Percentiles rank a stretch among this genome's conserved stretches.
Evolutionary conservation across 1,284 basidiomycete species (phyloP).

Genomic region (Microbotryum intermedium): DNA sequence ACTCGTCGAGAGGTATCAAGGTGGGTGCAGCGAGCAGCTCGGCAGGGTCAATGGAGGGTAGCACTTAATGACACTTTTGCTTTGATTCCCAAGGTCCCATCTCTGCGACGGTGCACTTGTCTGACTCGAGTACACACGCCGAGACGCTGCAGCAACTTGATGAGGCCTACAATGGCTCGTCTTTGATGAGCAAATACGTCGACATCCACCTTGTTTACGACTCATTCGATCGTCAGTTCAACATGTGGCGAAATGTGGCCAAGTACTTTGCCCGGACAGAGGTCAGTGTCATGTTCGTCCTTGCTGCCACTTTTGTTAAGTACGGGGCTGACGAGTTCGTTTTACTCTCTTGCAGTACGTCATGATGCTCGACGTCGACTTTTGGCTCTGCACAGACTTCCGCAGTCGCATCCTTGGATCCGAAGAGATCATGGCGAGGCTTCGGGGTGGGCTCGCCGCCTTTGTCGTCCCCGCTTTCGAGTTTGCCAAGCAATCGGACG

Average conservation of each 20-base stretch:
- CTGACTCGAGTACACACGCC: constrained; percentile 37
- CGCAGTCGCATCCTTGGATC: constrained; percentile 47
- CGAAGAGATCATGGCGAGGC: constrained; percentile 38
- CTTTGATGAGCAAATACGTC: constrained; percentile 57
- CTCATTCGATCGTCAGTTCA: constrained; percentile 68
- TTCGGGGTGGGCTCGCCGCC: constrained; percentile 52
- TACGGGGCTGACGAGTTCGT: not conserved
- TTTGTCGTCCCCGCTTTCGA: constrained; percentile 74
- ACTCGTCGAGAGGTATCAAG: constrained; percentile 62
- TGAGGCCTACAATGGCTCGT: constrained; percentile 55
- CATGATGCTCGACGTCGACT: constrained; percentile 83
- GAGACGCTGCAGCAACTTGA: constrained; percentile 53
- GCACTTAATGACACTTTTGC: not conserved
- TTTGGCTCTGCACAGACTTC: constrained; percentile 70
- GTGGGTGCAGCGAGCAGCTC: constrained; percentile 39
- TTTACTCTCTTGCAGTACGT: constrained; percentile 45
- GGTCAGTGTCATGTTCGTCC: constrained; percentile 3
- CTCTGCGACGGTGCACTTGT: constrained; percentile 67
- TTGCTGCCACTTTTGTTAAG: not conserved
- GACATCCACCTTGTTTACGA: constrained; percentile 82
- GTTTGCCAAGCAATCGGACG: constrained; percentile 55
- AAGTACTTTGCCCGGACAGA: constrained; percentile 68
- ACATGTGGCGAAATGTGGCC: constrained; percentile 75
- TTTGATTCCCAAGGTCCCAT: constrained; percentile 55
- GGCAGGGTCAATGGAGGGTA: too few species aligned